These are phyloP conservation scores for Citrus hindsii DNA, from an alignment of 345 rosid genomes.

Conservation along the genomic window DNA sequence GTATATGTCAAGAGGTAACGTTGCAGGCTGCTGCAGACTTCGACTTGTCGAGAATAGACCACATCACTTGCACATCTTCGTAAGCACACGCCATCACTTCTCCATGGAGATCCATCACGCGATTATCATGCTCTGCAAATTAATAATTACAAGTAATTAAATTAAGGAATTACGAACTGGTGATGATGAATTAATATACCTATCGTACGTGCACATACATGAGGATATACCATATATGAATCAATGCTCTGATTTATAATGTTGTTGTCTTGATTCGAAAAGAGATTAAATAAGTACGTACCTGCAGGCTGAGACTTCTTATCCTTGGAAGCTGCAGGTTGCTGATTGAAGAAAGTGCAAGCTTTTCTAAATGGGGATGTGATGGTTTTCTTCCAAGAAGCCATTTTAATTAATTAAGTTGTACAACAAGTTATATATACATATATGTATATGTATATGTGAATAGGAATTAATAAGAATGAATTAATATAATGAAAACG, in stretches of 20 bases:
- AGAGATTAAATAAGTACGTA: constrained; percentile 16
- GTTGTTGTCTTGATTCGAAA: too few species aligned
- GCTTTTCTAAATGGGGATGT: constrained; percentile 77
- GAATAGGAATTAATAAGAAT: background rate
- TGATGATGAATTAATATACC: background rate
- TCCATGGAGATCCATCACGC: constrained; percentile 70
- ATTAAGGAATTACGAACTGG: background rate
- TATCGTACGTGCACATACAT: too few species aligned
- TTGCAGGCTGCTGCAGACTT: constrained; percentile 43
- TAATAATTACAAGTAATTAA: background rate
- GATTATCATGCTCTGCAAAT: constrained; percentile 46
- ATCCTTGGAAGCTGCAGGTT: constrained; percentile 30
- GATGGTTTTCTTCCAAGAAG: constrained; percentile 82
- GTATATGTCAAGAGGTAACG: constrained; percentile 34
- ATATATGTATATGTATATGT: too few species aligned
- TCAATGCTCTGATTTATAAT: too few species aligned
- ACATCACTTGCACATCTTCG: constrained; percentile 92
- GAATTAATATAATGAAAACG: background rate
- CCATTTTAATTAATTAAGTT: constrained; percentile 28
- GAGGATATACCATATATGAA: too few species aligned
- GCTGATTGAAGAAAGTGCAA: constrained; percentile 75
- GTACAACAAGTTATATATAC: background rate
- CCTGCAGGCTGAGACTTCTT: constrained; percentile 37
- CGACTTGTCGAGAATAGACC: constrained; percentile 95
- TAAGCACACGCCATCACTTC: constrained; percentile 94